Percentiles rank a stretch among this genome's conserved stretches.
Conservation (phyloP, 208 protist species). For the Cochliopodium minus region DNA sequence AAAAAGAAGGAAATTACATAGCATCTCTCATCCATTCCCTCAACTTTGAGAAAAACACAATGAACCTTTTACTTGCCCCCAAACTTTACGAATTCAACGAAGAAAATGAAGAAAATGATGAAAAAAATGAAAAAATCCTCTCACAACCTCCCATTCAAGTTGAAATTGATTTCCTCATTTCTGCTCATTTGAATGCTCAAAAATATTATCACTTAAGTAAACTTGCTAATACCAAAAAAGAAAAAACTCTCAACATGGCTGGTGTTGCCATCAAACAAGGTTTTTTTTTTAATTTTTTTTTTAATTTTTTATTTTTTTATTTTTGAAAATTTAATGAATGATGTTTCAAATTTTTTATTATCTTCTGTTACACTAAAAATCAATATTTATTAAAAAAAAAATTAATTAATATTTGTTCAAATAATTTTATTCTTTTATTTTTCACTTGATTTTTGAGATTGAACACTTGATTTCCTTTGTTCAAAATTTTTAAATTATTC, state of each 20-base stretch:
- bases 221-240: conserved; percentile 50
- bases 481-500: too few relatives aligned
- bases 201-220: conserved; percentile 65
- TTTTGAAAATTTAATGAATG: too few relatives aligned
- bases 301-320: too few relatives aligned
- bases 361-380: too few relatives aligned
- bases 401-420: too few relatives aligned
- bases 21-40: conserved; percentile 71
- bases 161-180: conserved; percentile 66
- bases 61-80: conserved; percentile 51
- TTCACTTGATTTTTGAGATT: too few relatives aligned
- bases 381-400: too few relatives aligned
- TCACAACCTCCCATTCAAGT: conserved; percentile 35
- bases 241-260: conserved; percentile 51
- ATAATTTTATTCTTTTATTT: too few relatives aligned
- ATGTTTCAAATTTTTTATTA: too few relatives aligned
- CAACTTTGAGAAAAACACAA: conserved; percentile 57
- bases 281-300: too few relatives aligned
- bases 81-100: conserved; percentile 32
- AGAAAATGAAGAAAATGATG: conserved; percentile 30
- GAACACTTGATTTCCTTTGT: too few relatives aligned
- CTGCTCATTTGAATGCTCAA: conserved; percentile 76
- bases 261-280: conserved; percentile 40
- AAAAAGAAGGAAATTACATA: conserved; percentile 61
- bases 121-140: conserved; percentile 19